Evolutionary conservation across 2,329 filamentous ascomycete species (phyloP), one percentile per base, ranked within the genome.

Genomic region (Camptophora hylomeconis): DNA sequence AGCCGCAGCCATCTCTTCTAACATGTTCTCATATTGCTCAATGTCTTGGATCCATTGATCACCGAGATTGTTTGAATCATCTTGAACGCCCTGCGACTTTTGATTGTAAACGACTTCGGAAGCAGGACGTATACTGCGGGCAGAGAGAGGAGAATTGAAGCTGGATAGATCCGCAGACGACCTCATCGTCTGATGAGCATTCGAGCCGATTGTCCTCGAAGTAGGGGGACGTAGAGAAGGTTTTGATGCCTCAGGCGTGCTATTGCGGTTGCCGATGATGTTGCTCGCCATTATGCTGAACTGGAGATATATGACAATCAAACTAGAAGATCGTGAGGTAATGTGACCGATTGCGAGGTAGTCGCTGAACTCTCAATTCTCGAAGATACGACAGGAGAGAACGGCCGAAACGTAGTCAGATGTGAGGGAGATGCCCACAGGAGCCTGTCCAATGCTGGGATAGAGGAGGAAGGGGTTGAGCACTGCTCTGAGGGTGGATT

Each of bases 31-130:
- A 49, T 94, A 94, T 56, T 95, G 87, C 53, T 98, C 89, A 45
- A 98, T 95, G 49, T 98, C 89, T 32, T 87, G 84, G 47, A 98
- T 87, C 89, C 89, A 98, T 58, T 98, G 86, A 61, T 94, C 86
- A 28, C 87, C 84, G 41, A 87, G 80, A 57, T 86, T 87, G 54
- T 95, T 89, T 7, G 80, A 74, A 56, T 95, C 89, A 39, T 94
- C 86, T 12, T 70, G 59, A 45, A 69, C 74, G 42, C 65, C 70
- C 36, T 81, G 76, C 39, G 68, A 68, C 52, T 77, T 69, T 47
- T 80, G 81, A 40, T 81, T 86, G 55, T 87, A 93, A 55, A 73
- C 74, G 38, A 95, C 84, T 52, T 98, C 89, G 12, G 89, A 95
- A 15, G 86, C 84, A 17, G 89, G 89, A 35, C 89, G 81, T 47